Base-by-base conservation (phyloP, 805 yeast species). In the Priceomyces carsonii region DNA sequence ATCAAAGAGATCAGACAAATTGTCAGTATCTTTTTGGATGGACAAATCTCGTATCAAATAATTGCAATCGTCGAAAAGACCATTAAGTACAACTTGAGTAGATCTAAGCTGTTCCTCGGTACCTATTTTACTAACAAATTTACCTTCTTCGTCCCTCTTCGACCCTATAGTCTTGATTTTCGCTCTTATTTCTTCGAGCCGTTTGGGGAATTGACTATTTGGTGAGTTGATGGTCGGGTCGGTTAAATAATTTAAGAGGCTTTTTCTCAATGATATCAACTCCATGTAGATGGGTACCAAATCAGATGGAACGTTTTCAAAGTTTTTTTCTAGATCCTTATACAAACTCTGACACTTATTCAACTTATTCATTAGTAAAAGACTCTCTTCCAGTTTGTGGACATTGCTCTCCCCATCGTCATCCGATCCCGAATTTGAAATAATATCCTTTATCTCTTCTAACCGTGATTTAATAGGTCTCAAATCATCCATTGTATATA, bases 401-500 rank as follows among this genome's bases (percentile, higher is more conserved):
- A 30, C 31, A 27, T 19, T 39, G 21, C 18, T 18, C 13, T 24
- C 36, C 3, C 33, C 46, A 13, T 44, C 41, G 15, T 39, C 41
- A n/a, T 45, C 50, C 15, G 39, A 37, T 17, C 66, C 69, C 30
- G 55, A 53, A 27, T 50, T 49, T 21, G 66, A 67, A 21, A 89
- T 79, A 39, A 88, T 87, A 13, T 60, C 64, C 32, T 71, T 63
- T 35, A 91, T 85, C 48, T 88, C 95, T 29, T 65, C 68, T 39
- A 93, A 66, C 43, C 98, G 75, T 34, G 72, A 77, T 39, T 77
- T 71, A 33, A 93, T 85, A 1, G 96, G 95, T 40, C 70, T 66
- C 45, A 89, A 72, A 57, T 93, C 99, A 48, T 84, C 85, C 37
- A 77, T 79, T 1, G 97, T 89, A 59, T 81, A 91, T 14, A 86